phyloP scores from a whole-genome alignment of 2,329 filamentous ascomycete genomes.

The Dothistroma septosporum region DNA sequence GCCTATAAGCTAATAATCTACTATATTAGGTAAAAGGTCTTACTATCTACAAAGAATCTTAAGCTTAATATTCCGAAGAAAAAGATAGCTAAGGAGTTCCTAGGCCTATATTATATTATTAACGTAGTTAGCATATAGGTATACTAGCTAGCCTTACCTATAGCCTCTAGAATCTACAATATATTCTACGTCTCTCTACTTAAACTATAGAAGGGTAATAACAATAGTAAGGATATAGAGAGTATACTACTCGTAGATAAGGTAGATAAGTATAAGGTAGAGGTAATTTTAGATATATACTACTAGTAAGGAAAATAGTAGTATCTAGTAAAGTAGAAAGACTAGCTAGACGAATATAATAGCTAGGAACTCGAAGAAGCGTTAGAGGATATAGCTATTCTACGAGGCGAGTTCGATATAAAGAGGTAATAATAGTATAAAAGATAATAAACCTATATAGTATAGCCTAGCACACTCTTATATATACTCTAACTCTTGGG shows the following conservation, averaged over 20 bases:
- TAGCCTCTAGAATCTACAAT: background rate
- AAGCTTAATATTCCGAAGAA: constrained; percentile 1
- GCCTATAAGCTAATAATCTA: constrained; percentile 1
- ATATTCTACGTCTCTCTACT: background rate
- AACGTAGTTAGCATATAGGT: background rate
- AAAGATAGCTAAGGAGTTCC: constrained; percentile 3
- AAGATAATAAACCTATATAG: too few relatives aligned
- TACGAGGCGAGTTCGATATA: too few relatives aligned
- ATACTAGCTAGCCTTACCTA: background rate
- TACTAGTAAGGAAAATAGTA: too few relatives aligned
- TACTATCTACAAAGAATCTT: constrained; percentile 5
- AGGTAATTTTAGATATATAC: too few relatives aligned
- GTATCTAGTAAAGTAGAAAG: too few relatives aligned
- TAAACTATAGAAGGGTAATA: background rate
- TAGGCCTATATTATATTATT: constrained; percentile 1
- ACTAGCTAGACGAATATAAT: too few relatives aligned
- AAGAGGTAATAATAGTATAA: too few relatives aligned
- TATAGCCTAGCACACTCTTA: too few relatives aligned
- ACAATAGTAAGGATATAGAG: background rate
- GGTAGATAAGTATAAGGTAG: background rate
- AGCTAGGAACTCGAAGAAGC: too few relatives aligned
- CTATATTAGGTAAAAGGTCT: constrained; percentile 3
- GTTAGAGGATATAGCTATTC: too few relatives aligned
- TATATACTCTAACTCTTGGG: too few relatives aligned
- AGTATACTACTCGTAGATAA: background rate